A percentile compares a stretch with the other conserved stretches of the same genome.
Evolutionary conservation across 2,329 filamentous ascomycete species (phyloP).

Genomic region (Ophiostoma angusticollis): DNA sequence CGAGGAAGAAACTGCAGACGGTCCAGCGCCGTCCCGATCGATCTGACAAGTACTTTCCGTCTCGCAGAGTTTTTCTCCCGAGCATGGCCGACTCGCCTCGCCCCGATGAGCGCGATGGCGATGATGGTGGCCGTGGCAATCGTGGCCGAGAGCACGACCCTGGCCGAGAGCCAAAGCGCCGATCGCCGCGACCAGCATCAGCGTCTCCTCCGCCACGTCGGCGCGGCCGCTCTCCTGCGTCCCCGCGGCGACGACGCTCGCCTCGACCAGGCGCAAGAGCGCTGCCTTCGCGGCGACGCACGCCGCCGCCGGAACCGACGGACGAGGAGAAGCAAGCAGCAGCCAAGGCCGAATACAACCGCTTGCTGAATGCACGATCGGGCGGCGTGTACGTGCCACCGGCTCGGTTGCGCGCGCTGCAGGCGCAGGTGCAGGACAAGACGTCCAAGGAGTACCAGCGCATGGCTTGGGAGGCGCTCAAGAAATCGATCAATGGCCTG

Average conservation of each 20-base stretch:
- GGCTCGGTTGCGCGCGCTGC: constrained; percentile 75
- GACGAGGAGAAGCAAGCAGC: constrained; percentile 79
- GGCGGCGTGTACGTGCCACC: constrained; percentile 96
- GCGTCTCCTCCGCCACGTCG: neutral
- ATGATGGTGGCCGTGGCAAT: neutral
- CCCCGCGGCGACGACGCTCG: neutral
- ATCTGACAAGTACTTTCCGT: neutral
- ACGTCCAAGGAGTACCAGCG: constrained; percentile 93
- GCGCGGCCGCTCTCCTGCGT: neutral
- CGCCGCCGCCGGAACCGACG: constrained; percentile 34
- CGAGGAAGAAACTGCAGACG: neutral
- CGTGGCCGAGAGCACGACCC: too few species aligned
- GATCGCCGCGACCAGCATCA: neutral
- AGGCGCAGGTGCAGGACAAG: constrained; percentile 96
- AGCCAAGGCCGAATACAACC: constrained; percentile 87
- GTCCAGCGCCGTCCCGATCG: too few species aligned
- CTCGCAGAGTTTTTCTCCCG: neutral
- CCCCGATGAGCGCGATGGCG: constrained; percentile 3
- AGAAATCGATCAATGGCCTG: constrained; percentile 96
- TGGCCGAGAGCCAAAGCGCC: neutral
- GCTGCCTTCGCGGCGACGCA: constrained; percentile 6
- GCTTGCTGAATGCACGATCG: constrained; percentile 81
- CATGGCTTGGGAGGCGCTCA: constrained; percentile 97
- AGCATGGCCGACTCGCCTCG: constrained; percentile 10
- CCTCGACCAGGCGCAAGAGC: neutral